Conservation (phyloP, 116 monocot species). For the Cymodocea nodosa region DNA sequence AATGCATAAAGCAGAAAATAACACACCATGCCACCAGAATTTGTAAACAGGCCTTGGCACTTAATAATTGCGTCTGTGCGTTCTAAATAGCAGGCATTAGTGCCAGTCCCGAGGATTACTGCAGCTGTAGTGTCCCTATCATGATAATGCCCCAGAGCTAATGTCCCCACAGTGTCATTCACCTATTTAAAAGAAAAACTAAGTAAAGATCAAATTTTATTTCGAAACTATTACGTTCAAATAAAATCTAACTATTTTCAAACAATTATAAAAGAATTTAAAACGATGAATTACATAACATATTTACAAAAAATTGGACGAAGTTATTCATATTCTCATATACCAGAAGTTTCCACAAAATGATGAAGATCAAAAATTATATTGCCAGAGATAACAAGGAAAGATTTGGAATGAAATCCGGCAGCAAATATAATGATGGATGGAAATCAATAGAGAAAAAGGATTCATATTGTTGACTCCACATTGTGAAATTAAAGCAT, state of each 20-base stretch:
- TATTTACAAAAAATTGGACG: no score
- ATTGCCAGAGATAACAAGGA: no score
- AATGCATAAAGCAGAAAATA: background rate
- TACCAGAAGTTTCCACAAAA: no score
- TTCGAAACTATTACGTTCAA: background rate
- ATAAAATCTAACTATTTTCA: background rate
- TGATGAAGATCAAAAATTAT: no score
- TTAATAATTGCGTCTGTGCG: conserved; percentile 88
- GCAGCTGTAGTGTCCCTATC: conserved; percentile 92
- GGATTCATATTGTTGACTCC: no score
- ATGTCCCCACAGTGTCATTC: conserved; percentile 91
- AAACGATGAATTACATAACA: no score
- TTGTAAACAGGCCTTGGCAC: conserved; percentile 82
- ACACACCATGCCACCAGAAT: conserved; percentile 85
- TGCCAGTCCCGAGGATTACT: conserved; percentile 83
- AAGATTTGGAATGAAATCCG: no score
- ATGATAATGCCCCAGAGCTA: conserved; percentile 85
- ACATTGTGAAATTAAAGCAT: no score
- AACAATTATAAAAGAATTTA: background rate
- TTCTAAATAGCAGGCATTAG: conserved; percentile 94
- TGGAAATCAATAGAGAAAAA: no score
- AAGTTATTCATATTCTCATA: no score
- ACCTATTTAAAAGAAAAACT: conserved; percentile 34
- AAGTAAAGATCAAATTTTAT: background rate
- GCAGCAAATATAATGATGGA: no score